Evolutionary conservation across 805 yeast genomes (phyloP).

Genomic region (Candida ficus): DNA sequence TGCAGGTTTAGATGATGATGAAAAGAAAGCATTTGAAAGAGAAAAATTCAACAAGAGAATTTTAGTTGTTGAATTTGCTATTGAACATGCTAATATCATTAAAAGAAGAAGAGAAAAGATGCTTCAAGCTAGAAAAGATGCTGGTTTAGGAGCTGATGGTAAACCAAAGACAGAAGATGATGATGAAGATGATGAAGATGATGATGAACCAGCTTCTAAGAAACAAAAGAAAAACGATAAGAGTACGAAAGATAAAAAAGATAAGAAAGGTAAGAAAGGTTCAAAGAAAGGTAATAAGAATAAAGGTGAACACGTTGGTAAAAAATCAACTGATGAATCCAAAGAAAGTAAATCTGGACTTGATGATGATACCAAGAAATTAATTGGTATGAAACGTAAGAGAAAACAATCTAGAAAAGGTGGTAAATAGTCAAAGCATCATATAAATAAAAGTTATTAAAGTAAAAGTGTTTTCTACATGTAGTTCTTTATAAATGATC

Average conservation of each 20-base stretch:
- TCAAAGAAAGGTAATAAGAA: constrained; percentile 41
- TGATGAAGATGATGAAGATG: constrained; percentile 18
- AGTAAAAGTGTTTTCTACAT: too few relatives aligned
- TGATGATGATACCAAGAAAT: constrained; percentile 51
- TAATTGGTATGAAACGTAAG: constrained; percentile 67
- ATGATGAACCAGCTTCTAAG: constrained; percentile 18
- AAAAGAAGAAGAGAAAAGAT: constrained; percentile 80
- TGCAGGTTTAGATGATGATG: constrained; percentile 69
- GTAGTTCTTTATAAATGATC: too few relatives aligned
- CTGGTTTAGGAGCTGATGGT: constrained; percentile 19
- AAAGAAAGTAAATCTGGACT: constrained; percentile 31
- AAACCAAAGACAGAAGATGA: constrained; percentile 17
- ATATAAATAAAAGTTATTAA: not conserved
- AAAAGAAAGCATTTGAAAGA: constrained; percentile 45
- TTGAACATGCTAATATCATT: constrained; percentile 91
- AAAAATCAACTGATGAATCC: constrained; percentile 9
- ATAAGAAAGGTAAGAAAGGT: constrained; percentile 12
- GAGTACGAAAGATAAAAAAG: constrained; percentile 6
- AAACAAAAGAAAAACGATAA: constrained; percentile 11
- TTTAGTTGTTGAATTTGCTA: constrained; percentile 89
- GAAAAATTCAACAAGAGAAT: constrained; percentile 60
- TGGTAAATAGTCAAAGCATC: too few relatives aligned
- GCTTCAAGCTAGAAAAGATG: constrained; percentile 32
- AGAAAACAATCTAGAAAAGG: constrained; percentile 46
- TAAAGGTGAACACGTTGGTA: constrained; percentile 30